A percentile compares a stretch with the other conserved stretches of the same genome.
Conservation (phyloP, 106 monocot species). For the Phalaenopsis aphrodite region DNA sequence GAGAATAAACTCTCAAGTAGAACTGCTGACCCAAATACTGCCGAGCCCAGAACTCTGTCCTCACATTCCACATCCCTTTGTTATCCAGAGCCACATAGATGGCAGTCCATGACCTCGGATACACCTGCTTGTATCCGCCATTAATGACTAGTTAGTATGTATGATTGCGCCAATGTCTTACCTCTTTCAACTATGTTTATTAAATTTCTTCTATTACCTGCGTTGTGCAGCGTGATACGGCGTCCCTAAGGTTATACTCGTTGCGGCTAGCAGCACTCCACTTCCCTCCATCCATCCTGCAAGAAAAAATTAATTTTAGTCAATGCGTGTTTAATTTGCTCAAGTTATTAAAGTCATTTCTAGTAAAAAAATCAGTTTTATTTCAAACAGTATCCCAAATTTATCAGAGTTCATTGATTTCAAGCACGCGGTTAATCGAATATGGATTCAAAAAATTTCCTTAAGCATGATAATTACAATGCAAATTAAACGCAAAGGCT, state of each 20-base stretch:
- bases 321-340: background rate
- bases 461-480: too few species aligned
- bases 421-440: too few species aligned
- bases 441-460: too few species aligned
- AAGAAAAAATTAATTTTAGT: background rate
- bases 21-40: slow-evolving; percentile 51
- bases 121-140: slow-evolving; percentile 26
- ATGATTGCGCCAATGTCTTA: background rate
- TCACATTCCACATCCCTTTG: slow-evolving; percentile 66
- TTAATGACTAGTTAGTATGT: background rate
- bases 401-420: too few species aligned
- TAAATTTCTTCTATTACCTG: slow-evolving; percentile 26
- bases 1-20: slow-evolving; percentile 33
- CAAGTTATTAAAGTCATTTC: background rate
- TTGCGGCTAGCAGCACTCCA: slow-evolving; percentile 36
- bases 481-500: too few species aligned
- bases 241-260: slow-evolving; percentile 51
- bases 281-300: slow-evolving; percentile 53
- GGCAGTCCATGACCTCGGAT: slow-evolving; percentile 57
- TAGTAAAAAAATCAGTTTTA: background rate
- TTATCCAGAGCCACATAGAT: slow-evolving; percentile 46
- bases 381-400: too few species aligned
- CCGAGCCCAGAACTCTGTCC: slow-evolving; percentile 53
- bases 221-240: slow-evolving; percentile 46
- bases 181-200: background rate